Evolutionary conservation across 2,329 filamentous ascomycete genomes (phyloP), one percentile per base, ranked within the genome.

Genomic region (Dactylellina sp.): DNA sequence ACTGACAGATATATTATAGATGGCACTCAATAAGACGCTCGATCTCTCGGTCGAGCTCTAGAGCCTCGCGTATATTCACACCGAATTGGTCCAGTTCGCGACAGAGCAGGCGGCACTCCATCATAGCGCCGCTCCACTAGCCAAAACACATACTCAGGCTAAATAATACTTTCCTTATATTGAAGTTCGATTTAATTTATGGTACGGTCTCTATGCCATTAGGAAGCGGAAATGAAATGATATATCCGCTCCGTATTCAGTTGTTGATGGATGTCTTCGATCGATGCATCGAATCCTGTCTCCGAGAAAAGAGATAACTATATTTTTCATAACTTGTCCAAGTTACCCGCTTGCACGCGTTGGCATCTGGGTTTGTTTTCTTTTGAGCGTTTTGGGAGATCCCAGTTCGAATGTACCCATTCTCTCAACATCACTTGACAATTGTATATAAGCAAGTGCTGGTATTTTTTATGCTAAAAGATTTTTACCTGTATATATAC

Each of bases 21-120:
- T 74, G 70, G 70, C 61, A 74, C n/a, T 74, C 61, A 7, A 74
- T 74, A 42, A 46, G 70, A 18, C 53, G 70, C 4, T 74, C 61
- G 28, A 56, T 74, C 14, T 74, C 70, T 7, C 40, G 61, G 42
- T 74, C 70, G 14, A 74, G 70, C 47, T 74, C 70, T 11, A 61
- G 70, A n/a, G 70, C 70, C n/a, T 74, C 70, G 1, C 61, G 61
- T 2, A 44, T 74, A 47, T 60, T 74, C 32, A 61, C 61, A 16
- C 70, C 37, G 18, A 55, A 32, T 6, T 24, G 70, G 25, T 66
- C 70, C 1, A 40, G n/a, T 2, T 74, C 70, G n/a, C 53, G 61
- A 16, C 70, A 66, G 22, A 74, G 70, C 28, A 60, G 61, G 28
- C 57, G 70, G 14, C 70, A 74, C 35, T 66, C 70, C 2, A 74